Conservation (phyloP, 495 filamentous ascomycete genomes). For the Aspergillus biplanus region DNA sequence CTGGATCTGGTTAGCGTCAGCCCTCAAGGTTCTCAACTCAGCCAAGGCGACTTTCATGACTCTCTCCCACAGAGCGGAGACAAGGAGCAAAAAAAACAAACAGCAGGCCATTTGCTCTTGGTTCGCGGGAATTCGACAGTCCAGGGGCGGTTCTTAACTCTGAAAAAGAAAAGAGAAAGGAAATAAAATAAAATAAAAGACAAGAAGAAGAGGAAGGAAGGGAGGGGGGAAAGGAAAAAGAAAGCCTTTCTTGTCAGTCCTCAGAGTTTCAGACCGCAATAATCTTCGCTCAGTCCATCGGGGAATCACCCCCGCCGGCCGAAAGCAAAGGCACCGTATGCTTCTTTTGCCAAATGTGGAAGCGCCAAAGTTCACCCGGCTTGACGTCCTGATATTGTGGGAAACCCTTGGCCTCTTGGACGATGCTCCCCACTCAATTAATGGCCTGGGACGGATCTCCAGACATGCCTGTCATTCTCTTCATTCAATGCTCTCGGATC, state of each 20-base stretch:
- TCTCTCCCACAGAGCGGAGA: background rate
- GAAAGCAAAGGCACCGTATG: slow-evolving; percentile 10
- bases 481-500: slow-evolving; percentile 8
- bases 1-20: slow-evolving; percentile 25
- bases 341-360: slow-evolving; percentile 17
- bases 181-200: background rate
- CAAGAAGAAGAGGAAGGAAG: no score
- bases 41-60: no score
- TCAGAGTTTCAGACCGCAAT: slow-evolving; percentile 20
- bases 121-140: background rate
- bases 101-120: background rate
- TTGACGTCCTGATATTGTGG: background rate
- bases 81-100: background rate
- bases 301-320: slow-evolving; percentile 11
- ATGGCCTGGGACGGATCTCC: slow-evolving; percentile 15
- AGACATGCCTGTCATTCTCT: slow-evolving; percentile 20
- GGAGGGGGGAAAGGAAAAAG: background rate
- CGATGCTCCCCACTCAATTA: background rate
- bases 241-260: background rate
- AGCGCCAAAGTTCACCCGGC: background rate
- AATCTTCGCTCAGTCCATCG: slow-evolving; percentile 7
- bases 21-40: slow-evolving; percentile 12
- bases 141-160: background rate
- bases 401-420: background rate
- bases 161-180: background rate